These are phyloP conservation scores for Mucor lusitanicus DNA, from an alignment of 371 early-diverging fungal genomes.

Conservation along the genomic window DNA sequence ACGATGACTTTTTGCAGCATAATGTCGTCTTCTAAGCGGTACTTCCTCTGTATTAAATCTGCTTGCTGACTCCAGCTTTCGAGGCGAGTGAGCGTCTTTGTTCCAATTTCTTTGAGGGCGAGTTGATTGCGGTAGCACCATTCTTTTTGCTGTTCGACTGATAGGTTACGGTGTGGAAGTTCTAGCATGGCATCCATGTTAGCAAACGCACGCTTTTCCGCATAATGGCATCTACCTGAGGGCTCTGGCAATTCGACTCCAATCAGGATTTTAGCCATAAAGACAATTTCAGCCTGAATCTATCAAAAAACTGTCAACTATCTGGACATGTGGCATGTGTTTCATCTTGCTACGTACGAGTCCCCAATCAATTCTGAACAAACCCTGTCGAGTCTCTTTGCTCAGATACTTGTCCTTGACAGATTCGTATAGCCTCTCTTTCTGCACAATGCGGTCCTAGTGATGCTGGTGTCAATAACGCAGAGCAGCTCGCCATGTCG, in stretches of 20 bases:
- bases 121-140: slow-evolving; percentile 19
- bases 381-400: slow-evolving; percentile 20
- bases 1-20: slow-evolving; percentile 16
- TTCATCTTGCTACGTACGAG: slow-evolving; percentile 10
- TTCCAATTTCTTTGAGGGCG: slow-evolving; percentile 17
- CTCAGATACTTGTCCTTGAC: slow-evolving; percentile 10
- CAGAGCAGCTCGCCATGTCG: background rate
- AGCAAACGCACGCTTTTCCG: background rate
- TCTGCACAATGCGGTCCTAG: slow-evolving; percentile 11
- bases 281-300: slow-evolving; percentile 27
- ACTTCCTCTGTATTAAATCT: slow-evolving; percentile 18
- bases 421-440: slow-evolving; percentile 10
- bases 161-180: slow-evolving; percentile 3
- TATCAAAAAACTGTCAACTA: background rate
- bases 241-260: slow-evolving; percentile 12
- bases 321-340: background rate
- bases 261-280: slow-evolving; percentile 20
- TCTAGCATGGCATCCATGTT: background rate
- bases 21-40: slow-evolving; percentile 15
- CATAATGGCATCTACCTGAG: slow-evolving; percentile 3
- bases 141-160: slow-evolving; percentile 16
- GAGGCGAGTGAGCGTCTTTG: slow-evolving; percentile 15
- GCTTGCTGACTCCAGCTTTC: slow-evolving; percentile 20
- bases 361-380: slow-evolving; percentile 22
- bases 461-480: background rate